A percentile compares a stretch with the other conserved stretches of the same genome.
phyloP scores from a whole-genome alignment of 371 early-diverging fungal genomes.

The Circinella umbellata region DNA sequence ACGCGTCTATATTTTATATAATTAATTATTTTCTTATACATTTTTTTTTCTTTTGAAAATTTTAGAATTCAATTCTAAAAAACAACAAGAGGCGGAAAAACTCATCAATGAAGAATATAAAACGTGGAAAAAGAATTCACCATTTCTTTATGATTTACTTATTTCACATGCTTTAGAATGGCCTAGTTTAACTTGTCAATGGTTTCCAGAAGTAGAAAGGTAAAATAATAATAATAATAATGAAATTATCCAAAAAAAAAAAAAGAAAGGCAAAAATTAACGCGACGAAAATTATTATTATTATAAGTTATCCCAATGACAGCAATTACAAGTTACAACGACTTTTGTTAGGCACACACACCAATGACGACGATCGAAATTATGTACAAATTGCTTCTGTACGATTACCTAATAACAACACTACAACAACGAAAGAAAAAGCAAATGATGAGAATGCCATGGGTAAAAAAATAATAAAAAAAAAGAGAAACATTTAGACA shows the following conservation, averaged over 20 bases:
- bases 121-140: slow-evolving; percentile 99
- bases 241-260: not conserved
- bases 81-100: slow-evolving; percentile 13
- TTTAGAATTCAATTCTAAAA: slow-evolving; percentile 14
- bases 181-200: slow-evolving; percentile 98
- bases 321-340: slow-evolving; percentile 85
- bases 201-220: slow-evolving; percentile 97
- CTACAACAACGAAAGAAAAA: slow-evolving; percentile 29
- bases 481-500: too few species aligned
- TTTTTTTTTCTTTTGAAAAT: not conserved
- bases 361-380: slow-evolving; percentile 96
- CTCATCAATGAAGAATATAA: slow-evolving; percentile 83
- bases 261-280: too few species aligned
- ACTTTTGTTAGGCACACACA: slow-evolving; percentile 95
- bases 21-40: not conserved
- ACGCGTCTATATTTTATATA: not conserved
- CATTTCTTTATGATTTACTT: slow-evolving; percentile 98
- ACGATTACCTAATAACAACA: slow-evolving; percentile 87
- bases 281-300: not conserved
- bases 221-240: slow-evolving; percentile 25
- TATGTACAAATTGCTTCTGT: slow-evolving; percentile 95
- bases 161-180: slow-evolving; percentile 98
- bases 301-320: slow-evolving; percentile 82
- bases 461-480: not conserved
- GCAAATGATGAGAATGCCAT: slow-evolving; percentile 1